Evolutionary conservation across 208 protist genomes (phyloP), one percentile per base, ranked within the genome.

Genomic region (Acanthamoeba lenticulata): DNA sequence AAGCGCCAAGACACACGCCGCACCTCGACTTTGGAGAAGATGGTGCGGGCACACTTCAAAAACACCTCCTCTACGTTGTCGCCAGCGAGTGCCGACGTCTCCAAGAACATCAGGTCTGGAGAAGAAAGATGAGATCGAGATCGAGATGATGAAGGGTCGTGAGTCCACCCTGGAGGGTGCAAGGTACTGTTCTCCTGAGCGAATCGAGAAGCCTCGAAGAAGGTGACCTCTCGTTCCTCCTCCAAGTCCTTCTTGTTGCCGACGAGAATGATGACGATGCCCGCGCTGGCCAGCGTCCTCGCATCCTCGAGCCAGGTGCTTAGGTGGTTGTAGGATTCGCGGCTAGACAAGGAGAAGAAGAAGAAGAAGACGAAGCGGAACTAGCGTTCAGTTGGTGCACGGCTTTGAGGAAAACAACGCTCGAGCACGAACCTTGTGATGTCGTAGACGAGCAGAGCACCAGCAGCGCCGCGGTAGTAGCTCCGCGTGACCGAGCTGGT

Each of bases 381-480:
- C 19, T n/a, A 92, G 13, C 6, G 77, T n/a, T 36, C 21, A 27
- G 19, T 17, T n/a, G 34, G 67, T n/a, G 32, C n/a, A 81, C 60
- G 52, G 40, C 62, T 24, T 7, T 7, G 19, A 79, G 36, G 60
- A 38, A 19, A 42, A 86, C 9, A 94, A 47, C n/a, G 11, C n/a
- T 11, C 7, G 24, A 32, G 27, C 2, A 21, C 65, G 6, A 49
- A 85, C 83, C 49, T 97, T 32, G 97, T 98, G 93, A 99, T 98
- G 92, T 99, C 98, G 91, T 98, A 99, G 6, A 99, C 99, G n/a
- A 99, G 96, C 13, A 99, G 94, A 49, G 98, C 98, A 40, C 98
- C 99, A 24, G 98, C 98, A 15, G 99, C 98, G 32, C 98, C 98
- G 90, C 98, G 97, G 96, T 99, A 99, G 97, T 99, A 99, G 81